Percentiles rank a stretch among this genome's conserved stretches.
Conservation (phyloP, 2,329 filamentous ascomycete genomes). For the Calonectria leucothoes region DNA sequence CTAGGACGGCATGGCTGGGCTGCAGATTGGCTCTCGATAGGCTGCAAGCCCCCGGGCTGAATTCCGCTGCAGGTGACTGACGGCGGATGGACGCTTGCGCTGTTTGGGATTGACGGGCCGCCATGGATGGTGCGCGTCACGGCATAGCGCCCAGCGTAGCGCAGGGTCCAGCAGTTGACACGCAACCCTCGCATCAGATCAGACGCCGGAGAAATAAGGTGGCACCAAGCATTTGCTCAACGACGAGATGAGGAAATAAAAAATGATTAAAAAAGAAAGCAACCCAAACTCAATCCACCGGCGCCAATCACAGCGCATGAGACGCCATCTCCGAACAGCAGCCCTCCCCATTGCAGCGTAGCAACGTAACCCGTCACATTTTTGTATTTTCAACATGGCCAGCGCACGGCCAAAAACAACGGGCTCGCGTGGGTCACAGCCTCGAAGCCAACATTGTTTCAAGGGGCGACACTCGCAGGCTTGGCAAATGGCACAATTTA, state of each 20-base stretch:
- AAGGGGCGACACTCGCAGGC: slow-evolving; percentile 5
- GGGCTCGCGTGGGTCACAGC: slow-evolving; percentile 2
- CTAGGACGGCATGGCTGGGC: neutral
- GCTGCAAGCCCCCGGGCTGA: neutral
- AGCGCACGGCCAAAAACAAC: neutral
- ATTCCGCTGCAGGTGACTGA: neutral
- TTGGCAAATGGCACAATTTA: slow-evolving; percentile 8
- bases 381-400: neutral
- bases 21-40: neutral
- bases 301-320: neutral
- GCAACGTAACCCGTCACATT: neutral
- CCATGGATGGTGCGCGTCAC: neutral
- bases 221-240: neutral
- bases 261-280: neutral
- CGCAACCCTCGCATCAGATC: neutral
- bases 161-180: no score
- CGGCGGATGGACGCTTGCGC: neutral
- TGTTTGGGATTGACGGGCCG: neutral
- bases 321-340: neutral
- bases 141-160: no score
- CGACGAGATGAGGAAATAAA: neutral
- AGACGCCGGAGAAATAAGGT: neutral
- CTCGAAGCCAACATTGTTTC: slow-evolving; percentile 8
- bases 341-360: neutral
- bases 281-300: neutral